Percentiles rank a stretch among this genome's conserved stretches.
Conservation (phyloP, 805 yeast genomes). For the Cyberlindnera bimundalis region DNA sequence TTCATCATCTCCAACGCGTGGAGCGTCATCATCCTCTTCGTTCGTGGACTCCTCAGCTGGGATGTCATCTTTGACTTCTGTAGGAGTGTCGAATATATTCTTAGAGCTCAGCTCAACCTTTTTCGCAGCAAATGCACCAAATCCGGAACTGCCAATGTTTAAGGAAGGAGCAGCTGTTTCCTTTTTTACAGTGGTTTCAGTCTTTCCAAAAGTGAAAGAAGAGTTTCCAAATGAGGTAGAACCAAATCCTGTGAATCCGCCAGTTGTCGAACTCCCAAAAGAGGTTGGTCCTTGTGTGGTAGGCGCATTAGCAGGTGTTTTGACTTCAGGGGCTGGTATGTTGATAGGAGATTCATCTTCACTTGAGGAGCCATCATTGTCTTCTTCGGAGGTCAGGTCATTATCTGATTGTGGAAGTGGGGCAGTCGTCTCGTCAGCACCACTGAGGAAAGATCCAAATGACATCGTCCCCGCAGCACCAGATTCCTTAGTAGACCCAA, state of each 20-base stretch:
- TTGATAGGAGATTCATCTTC: constrained; percentile 1
- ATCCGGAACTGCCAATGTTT: constrained; percentile 12
- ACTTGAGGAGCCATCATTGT: constrained; percentile 7
- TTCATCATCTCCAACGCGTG: constrained; percentile 4
- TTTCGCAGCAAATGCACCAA: constrained; percentile 19
- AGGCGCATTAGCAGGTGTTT: neutral
- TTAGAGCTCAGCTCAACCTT: constrained; percentile 10
- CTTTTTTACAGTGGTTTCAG: neutral
- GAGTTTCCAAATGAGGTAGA: constrained; percentile 5
- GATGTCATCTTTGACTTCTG: neutral
- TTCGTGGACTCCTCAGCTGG: neutral
- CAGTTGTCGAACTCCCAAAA: constrained; percentile 1
- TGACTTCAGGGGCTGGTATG: neutral
- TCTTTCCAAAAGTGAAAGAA: constrained; percentile 8
- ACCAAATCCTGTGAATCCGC: constrained; percentile 9
- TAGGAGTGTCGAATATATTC: constrained; percentile 14
- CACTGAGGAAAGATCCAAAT: constrained; percentile 10
- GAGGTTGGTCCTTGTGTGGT: constrained; percentile 5
- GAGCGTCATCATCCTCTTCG: constrained; percentile 1
- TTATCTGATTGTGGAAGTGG: constrained; percentile 6
- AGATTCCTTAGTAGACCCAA: neutral
- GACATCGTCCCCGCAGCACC: neutral
- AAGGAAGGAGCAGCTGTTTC: neutral
- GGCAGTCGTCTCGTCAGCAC: neutral
- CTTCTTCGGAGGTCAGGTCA: constrained; percentile 8